Evolutionary conservation across 1,284 basidiomycete genomes (phyloP), one percentile per base, ranked within the genome.

Genomic region (Heimioporus retisporus): DNA sequence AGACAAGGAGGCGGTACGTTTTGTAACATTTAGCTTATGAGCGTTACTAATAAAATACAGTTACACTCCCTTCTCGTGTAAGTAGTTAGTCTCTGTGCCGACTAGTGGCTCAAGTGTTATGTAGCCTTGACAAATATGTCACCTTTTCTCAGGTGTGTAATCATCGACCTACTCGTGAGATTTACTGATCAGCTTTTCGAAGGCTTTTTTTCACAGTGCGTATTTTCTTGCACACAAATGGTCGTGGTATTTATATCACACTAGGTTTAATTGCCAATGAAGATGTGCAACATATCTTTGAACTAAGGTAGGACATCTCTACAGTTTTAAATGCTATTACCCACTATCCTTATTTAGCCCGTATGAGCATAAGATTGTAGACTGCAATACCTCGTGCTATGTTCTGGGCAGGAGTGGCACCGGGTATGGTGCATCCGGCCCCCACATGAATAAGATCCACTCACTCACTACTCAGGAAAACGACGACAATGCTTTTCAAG

Each of bases 391-490:
- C 1, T 92, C 91, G 0, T 91, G 89, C 66, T 92, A 89, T 73
- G 91, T 93, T 21, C 72, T 93, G 4, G 92, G 91, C 1, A 81
- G 92, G 48, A 92, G 91, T 70, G 92, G 92, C 4, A 93, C 91
- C 0, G 90, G 91, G 90, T 91, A 74, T n/a, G 80, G 62, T 28
- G 35, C 35, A n/a, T 68, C 5, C 2, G 58, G 11, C 40, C 4
- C 14, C 21, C 3, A 21, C 0, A 21, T n/a, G 46, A 56, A 56
- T 10, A 56, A 19, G 1, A 50, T 53, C 53, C n/a, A 59, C 68
- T 63, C 23, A 69, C 61, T 64, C 23, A 56, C 23, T 6, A 2
- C 19, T 15, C 59, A 92, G 90, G 7, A 93, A 93, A 84, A 93
- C 91, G 0, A 92, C 91, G 0, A 91, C 90, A 0, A 91, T 93